Evolutionary conservation across 2,329 filamentous ascomycete genomes (phyloP).

Genomic region (Chaetoscypha palmicola): DNA sequence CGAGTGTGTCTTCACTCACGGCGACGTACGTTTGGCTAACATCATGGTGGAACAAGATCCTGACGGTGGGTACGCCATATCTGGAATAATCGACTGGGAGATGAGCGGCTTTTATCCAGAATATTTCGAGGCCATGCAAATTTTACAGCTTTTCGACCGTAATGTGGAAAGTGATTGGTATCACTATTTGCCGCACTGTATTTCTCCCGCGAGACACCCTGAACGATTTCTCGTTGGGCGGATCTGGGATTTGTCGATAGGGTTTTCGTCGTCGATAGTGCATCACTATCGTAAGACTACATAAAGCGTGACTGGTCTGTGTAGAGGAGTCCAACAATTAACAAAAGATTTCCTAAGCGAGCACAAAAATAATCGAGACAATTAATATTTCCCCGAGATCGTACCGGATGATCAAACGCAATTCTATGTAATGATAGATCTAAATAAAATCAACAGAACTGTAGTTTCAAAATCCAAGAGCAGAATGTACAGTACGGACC

Average conservation of each 20-base stretch:
- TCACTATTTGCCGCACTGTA: constrained; percentile 1
- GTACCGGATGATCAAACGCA: no score
- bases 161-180: constrained; percentile 2
- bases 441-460: no score
- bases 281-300: no score
- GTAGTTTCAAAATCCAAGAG: no score
- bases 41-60: constrained; percentile 14
- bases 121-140: constrained; percentile 9
- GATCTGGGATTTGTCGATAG: constrained; percentile 2
- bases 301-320: no score
- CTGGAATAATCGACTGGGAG: constrained; percentile 16
- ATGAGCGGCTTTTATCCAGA: constrained; percentile 15
- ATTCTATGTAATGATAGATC: no score
- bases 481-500: no score
- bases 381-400: no score
- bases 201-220: constrained; percentile 3
- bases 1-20: constrained; percentile 14
- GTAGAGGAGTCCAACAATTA: no score
- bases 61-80: constrained; percentile 8
- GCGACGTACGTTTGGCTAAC: constrained; percentile 13
- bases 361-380: no score
- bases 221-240: constrained; percentile 3
- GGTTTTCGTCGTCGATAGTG: no score
- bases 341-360: no score
- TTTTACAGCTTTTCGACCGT: constrained; percentile 1